Conservation (phyloP, 139 green algal genomes). For the Deuterostichococcus epilithicus region DNA sequence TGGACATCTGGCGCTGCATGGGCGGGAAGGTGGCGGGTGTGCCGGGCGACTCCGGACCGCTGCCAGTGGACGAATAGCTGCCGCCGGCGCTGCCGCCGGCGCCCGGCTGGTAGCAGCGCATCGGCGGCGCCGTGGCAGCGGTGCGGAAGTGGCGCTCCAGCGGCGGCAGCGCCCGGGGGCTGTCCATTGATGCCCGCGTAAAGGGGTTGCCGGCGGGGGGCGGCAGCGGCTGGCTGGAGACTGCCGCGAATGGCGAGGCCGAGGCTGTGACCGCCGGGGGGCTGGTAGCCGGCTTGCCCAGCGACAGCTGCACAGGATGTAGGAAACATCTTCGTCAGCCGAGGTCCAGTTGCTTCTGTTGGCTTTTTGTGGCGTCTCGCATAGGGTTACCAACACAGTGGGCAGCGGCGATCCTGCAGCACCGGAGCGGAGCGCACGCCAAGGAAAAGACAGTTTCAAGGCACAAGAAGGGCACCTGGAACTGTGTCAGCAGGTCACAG, state of each 20-base stretch:
- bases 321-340: too few species aligned
- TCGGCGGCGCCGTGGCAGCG: not conserved
- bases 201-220: not conserved
- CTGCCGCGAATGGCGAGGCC: not conserved
- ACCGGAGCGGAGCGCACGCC: not conserved
- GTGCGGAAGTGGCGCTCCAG: not conserved
- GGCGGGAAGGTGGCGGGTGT: not conserved
- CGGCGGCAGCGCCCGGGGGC: not conserved
- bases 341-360: too few species aligned
- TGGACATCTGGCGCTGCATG: not conserved
- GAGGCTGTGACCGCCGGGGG: not conserved
- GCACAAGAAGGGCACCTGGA: conserved; percentile 1
- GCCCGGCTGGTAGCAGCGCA: not conserved
- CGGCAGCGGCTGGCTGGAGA: not conserved
- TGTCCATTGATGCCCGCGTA: not conserved
- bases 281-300: not conserved
- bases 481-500: not conserved
- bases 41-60: not conserved
- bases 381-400: too few species aligned
- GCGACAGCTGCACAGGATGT: not conserved
- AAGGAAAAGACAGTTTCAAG: not conserved
- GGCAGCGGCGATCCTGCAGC: too few species aligned
- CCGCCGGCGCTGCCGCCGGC: not conserved
- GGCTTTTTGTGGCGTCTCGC: too few species aligned
- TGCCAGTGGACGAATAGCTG: not conserved